Conservation (phyloP, 148 eudicot genomes). For the Heliamphora exappendiculata region DNA sequence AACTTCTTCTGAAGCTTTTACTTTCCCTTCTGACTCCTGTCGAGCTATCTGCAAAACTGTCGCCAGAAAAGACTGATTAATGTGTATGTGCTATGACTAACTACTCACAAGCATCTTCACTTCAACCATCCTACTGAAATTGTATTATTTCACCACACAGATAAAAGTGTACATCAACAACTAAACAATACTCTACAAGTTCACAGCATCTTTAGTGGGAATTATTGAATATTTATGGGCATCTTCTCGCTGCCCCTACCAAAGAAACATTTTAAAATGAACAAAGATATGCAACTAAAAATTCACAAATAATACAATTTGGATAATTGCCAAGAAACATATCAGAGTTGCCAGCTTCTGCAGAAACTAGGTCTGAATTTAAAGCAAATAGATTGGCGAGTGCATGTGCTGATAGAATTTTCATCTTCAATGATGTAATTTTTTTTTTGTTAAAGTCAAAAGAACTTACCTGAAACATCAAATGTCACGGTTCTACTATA, state of each 20-base stretch:
- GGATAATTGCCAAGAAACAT: background rate
- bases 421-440: background rate
- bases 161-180: background rate
- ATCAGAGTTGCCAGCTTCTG: background rate
- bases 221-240: too few species aligned
- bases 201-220: too few species aligned
- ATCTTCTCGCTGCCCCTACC: too few species aligned
- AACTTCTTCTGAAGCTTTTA: constrained; percentile 20
- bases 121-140: background rate
- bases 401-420: background rate
- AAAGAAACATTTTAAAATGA: too few species aligned
- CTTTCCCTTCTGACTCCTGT: constrained; percentile 13
- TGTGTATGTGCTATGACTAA: background rate
- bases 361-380: background rate
- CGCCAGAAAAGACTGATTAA: constrained; percentile 4
- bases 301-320: background rate
- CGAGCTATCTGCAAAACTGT: constrained; percentile 25
- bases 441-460: too few species aligned
- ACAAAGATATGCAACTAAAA: too few species aligned
- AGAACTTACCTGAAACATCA: constrained; percentile 24
- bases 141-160: background rate
- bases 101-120: background rate
- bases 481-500: background rate
- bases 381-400: background rate
- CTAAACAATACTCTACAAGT: too few species aligned